Evolutionary conservation across 1,284 basidiomycete genomes (phyloP).

Genomic region (Inonotus obliquus): DNA sequence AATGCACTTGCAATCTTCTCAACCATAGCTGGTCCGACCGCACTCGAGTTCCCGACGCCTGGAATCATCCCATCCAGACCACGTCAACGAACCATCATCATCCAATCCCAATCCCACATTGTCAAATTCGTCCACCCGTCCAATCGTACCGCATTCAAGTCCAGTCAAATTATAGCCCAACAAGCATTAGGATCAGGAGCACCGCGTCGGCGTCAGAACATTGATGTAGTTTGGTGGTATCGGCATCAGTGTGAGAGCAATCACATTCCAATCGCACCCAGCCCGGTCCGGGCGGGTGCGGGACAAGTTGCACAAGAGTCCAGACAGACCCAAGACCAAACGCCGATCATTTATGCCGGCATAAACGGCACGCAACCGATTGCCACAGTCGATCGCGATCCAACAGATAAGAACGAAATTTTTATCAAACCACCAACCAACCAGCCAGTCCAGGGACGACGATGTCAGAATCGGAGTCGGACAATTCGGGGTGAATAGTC

Average conservation of each 20-base stretch:
- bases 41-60: constrained; percentile 87
- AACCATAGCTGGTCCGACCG: constrained; percentile 86
- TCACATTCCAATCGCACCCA: too few relatives aligned
- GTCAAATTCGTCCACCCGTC: neutral
- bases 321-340: too few relatives aligned
- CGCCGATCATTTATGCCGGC: too few relatives aligned
- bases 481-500: too few relatives aligned
- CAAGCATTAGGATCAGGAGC: neutral
- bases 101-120: neutral
- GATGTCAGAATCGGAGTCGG: too few relatives aligned
- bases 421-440: neutral
- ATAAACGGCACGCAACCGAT: too few relatives aligned
- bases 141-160: neutral
- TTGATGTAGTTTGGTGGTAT: neutral
- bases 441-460: neutral
- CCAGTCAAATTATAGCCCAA: neutral
- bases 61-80: neutral
- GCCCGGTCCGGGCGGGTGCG: too few relatives aligned
- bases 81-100: neutral
- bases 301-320: too few relatives aligned
- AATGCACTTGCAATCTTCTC: constrained; percentile 79
- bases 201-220: neutral
- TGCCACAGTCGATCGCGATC: too few relatives aligned
- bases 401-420: neutral
- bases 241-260: neutral